A percentile compares a stretch with the other conserved stretches of the same genome.
Conservation (phyloP, 192 early-diverging fungal genomes). For the Coemansia umbellata region DNA sequence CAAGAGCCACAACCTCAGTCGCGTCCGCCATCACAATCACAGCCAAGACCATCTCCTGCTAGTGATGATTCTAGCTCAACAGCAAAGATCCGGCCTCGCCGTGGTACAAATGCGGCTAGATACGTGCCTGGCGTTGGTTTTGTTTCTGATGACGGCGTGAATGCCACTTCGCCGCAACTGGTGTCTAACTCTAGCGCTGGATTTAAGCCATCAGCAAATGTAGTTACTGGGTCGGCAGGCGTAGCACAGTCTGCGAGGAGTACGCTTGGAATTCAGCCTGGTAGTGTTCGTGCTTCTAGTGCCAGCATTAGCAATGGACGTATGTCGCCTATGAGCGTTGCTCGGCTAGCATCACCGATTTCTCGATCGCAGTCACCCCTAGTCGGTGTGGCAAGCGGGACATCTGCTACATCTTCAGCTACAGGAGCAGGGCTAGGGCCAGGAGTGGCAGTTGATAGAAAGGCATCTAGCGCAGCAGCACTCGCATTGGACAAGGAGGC, state of each 20-base stretch:
- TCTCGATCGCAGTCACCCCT: slow-evolving; percentile 35
- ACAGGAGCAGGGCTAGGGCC: background rate
- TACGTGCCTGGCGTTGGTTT: slow-evolving; percentile 49
- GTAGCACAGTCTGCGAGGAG: slow-evolving; percentile 2
- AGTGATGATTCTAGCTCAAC: background rate
- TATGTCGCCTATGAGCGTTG: slow-evolving; percentile 37
- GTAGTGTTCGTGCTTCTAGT: background rate
- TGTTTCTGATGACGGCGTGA: slow-evolving; percentile 40
- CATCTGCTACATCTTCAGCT: background rate
- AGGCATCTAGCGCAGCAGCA: background rate
- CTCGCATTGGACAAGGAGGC: slow-evolving; percentile 17
- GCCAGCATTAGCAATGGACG: slow-evolving; percentile 12
- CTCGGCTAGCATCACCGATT: slow-evolving; percentile 16
- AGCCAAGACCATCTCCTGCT: background rate
- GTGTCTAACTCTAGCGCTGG: background rate
- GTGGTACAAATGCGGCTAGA: slow-evolving; percentile 42
- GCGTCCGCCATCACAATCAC: background rate
- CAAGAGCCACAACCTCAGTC: background rate
- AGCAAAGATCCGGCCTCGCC: slow-evolving; percentile 17
- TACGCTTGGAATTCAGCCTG: slow-evolving; percentile 10
- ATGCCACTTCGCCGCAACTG: slow-evolving; percentile 41
- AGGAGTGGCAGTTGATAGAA: slow-evolving; percentile 1
- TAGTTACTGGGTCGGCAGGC: background rate
- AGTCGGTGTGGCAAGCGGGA: background rate
- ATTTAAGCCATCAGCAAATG: slow-evolving; percentile 4